These are phyloP conservation scores for Exophiala xenobiotica DNA, from an alignment of 2,329 filamentous ascomycete genomes.

Conservation along the genomic window DNA sequence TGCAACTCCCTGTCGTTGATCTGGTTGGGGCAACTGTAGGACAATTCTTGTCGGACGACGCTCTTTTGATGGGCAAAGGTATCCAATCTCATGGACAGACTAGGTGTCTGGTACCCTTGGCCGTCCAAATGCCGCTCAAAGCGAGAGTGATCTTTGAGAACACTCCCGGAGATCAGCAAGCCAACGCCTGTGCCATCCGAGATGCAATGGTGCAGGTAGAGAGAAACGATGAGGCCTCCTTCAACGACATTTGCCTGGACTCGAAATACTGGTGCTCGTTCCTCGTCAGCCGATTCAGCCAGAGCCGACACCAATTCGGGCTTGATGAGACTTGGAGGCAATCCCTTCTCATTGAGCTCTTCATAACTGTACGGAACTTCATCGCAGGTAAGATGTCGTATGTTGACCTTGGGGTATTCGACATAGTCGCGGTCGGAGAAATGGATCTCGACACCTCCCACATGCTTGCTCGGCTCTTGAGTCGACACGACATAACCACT, in stretches of 20 bases:
- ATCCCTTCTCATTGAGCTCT: conserved; percentile 20
- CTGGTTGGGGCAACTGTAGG: conserved; percentile 21
- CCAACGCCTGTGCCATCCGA: conserved; percentile 30
- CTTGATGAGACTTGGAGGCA: conserved; percentile 28
- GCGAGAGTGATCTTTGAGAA: conserved; percentile 23
- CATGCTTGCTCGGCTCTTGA: conserved; percentile 10
- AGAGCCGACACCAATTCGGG: conserved; percentile 29
- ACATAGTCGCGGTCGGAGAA: conserved; percentile 28
- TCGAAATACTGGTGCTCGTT: conserved; percentile 27
- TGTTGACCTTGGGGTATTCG: conserved; percentile 24
- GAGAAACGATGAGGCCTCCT: conserved; percentile 29
- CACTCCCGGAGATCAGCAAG: conserved; percentile 25
- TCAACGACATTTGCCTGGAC: conserved; percentile 29
- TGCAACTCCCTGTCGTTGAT: conserved; percentile 22
- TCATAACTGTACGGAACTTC: conserved; percentile 28
- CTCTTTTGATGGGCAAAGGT: conserved; percentile 25
- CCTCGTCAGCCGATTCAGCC: conserved; percentile 23
- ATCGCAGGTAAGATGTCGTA: conserved; percentile 20
- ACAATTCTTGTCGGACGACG: conserved; percentile 25
- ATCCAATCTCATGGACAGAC: conserved; percentile 22
- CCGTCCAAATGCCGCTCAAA: conserved; percentile 23
- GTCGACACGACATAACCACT: conserved; percentile 28
- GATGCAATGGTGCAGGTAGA: conserved; percentile 32
- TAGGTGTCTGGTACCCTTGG: conserved; percentile 8
- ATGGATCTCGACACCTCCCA: conserved; percentile 26